Conservation (phyloP, 257 asterid genomes). For the Linaria vulgaris region DNA sequence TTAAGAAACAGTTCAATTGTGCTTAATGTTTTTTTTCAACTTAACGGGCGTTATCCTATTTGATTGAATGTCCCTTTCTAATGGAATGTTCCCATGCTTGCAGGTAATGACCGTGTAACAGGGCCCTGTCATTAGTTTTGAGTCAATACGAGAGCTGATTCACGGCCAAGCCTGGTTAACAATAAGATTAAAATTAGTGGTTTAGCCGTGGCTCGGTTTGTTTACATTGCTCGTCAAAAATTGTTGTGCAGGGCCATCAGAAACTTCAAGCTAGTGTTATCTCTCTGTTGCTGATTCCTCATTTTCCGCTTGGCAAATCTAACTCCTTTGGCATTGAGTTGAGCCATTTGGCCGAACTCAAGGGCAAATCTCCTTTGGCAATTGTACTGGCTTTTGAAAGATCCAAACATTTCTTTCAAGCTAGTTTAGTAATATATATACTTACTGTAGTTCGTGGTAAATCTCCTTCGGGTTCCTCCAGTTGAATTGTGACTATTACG, state of each 20-base stretch:
- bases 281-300: constrained; percentile 26
- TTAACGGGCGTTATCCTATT: no score
- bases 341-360: constrained; percentile 31
- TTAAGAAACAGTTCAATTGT: background rate
- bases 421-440: constrained; percentile 25
- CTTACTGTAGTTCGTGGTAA: constrained; percentile 39
- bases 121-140: constrained; percentile 16
- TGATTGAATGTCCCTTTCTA: constrained; percentile 16
- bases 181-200: constrained; percentile 1
- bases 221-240: constrained; percentile 12
- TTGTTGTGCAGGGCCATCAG: constrained; percentile 23
- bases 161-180: constrained; percentile 22
- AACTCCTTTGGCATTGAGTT: constrained; percentile 35
- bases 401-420: constrained; percentile 32
- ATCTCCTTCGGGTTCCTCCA: constrained; percentile 63
- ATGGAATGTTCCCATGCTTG: constrained; percentile 18
- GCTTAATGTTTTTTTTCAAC: background rate
- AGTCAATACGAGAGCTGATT: constrained; percentile 21
- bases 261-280: constrained; percentile 18
- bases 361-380: constrained; percentile 77
- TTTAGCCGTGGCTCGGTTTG: background rate
- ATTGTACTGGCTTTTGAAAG: constrained; percentile 33
- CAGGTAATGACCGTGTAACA: constrained; percentile 32
- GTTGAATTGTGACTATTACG: constrained; percentile 24
- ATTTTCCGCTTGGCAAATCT: constrained; percentile 29